Evolutionary conservation across 2,329 filamentous ascomycete genomes (phyloP).

Genomic region (Davidsoniella australis): DNA sequence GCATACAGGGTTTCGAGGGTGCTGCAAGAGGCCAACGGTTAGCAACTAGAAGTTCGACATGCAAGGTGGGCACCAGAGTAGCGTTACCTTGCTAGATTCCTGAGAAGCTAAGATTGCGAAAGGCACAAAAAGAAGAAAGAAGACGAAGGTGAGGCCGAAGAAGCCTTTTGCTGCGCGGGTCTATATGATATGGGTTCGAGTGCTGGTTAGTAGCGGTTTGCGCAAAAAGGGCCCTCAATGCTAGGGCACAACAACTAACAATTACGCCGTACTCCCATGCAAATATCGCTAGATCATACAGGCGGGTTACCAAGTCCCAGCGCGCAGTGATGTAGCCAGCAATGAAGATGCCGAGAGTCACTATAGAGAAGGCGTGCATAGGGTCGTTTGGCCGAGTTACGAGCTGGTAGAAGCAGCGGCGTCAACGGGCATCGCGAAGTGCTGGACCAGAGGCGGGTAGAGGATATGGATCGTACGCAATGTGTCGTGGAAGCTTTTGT

Average conservation of each 20-base stretch:
- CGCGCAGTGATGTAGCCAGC: constrained; percentile 98
- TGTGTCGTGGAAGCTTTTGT: not conserved
- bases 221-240: not conserved
- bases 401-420: not conserved
- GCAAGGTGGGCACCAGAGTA: not conserved
- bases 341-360: constrained; percentile 96
- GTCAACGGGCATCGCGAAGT: constrained; percentile 7
- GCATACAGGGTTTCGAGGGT: constrained; percentile 59
- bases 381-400: constrained; percentile 25
- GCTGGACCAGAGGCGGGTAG: not conserved
- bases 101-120: constrained; percentile 65
- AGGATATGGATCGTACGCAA: not conserved
- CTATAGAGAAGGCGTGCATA: constrained; percentile 96
- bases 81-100: constrained; percentile 59
- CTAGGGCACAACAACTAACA: constrained; percentile 34
- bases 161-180: constrained; percentile 12
- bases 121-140: constrained; percentile 69
- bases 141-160: constrained; percentile 60
- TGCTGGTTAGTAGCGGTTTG: constrained; percentile 4
- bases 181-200: not conserved
- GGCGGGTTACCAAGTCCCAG: constrained; percentile 92
- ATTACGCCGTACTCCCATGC: constrained; percentile 98
- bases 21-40: constrained; percentile 31
- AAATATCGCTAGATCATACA: constrained; percentile 94
- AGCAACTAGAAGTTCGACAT: not conserved